A percentile compares a stretch with the other conserved stretches of the same genome.
Conservation (phyloP, 768 basidiomycete species). For the Lentinula edodes region DNA sequence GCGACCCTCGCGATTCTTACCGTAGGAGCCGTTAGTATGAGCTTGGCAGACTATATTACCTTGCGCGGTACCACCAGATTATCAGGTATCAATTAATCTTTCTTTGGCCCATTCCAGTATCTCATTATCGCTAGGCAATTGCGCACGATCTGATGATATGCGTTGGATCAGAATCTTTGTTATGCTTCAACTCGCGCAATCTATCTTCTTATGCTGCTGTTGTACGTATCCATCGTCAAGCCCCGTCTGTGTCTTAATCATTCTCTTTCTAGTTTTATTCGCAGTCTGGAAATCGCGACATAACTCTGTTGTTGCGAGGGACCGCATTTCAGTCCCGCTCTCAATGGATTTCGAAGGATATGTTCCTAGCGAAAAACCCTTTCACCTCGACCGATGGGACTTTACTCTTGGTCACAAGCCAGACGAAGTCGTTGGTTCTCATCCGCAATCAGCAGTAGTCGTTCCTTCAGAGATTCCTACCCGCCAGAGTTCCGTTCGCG, state of each 20-base stretch:
- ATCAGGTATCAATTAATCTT: slow-evolving; percentile 30
- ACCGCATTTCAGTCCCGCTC: slow-evolving; percentile 48
- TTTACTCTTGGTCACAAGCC: slow-evolving; percentile 31
- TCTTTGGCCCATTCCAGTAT: slow-evolving; percentile 1
- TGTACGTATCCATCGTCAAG: slow-evolving; percentile 35
- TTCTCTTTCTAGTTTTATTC: slow-evolving; percentile 37
- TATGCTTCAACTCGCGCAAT: slow-evolving; percentile 45
- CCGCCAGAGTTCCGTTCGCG: background rate
- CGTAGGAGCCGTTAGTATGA: slow-evolving; percentile 32
- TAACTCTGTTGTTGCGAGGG: slow-evolving; percentile 43
- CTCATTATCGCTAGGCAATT: slow-evolving; percentile 36
- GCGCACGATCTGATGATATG: slow-evolving; percentile 30
- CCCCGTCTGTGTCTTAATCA: slow-evolving; percentile 7
- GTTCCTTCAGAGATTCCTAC: background rate
- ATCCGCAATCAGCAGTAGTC: background rate
- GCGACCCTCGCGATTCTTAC: slow-evolving; percentile 36
- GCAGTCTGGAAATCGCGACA: slow-evolving; percentile 50
- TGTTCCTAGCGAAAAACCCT: slow-evolving; percentile 14
- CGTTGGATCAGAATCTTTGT: slow-evolving; percentile 36
- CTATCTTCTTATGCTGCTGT: slow-evolving; percentile 54
- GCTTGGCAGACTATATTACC: slow-evolving; percentile 34
- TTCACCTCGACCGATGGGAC: slow-evolving; percentile 50
- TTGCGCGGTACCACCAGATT: slow-evolving; percentile 37
- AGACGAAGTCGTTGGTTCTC: slow-evolving; percentile 1
- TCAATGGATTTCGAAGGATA: slow-evolving; percentile 32